phyloP scores from a whole-genome alignment of 1,139 yeast species.

The Saccharomyces hybrid region DNA sequence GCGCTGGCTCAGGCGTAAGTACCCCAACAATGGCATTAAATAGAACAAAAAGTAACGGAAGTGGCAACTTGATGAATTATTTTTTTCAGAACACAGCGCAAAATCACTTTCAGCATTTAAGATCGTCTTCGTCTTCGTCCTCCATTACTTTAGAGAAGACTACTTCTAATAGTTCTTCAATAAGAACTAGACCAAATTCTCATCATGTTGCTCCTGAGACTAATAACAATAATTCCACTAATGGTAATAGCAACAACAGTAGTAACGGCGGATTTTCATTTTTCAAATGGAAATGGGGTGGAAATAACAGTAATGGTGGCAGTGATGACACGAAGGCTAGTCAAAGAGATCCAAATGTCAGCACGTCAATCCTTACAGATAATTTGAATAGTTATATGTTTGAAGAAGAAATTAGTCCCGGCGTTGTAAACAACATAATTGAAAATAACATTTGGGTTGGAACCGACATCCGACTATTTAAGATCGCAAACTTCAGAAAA shows the following conservation, averaged over 20 bases:
- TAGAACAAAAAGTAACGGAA: neutral
- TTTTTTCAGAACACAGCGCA: neutral
- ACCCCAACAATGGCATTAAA: neutral
- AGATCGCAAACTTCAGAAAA: constrained; percentile 36
- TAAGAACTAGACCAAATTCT: constrained; percentile 1
- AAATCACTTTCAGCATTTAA: neutral
- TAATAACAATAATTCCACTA: constrained; percentile 4
- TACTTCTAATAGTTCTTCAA: constrained; percentile 14
- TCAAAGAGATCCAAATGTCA: constrained; percentile 3
- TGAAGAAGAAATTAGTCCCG: constrained; percentile 12
- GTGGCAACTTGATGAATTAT: neutral
- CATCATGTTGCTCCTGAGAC: neutral
- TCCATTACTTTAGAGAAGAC: constrained; percentile 19
- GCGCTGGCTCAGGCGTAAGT: neutral
- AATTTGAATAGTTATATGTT: constrained; percentile 12
- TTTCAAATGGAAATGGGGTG: constrained; percentile 28
- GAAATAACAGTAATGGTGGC: constrained; percentile 18
- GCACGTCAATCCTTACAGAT: constrained; percentile 3
- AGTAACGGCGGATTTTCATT: constrained; percentile 12
- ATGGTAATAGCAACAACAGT: constrained; percentile 8
- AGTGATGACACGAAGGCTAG: constrained; percentile 5
- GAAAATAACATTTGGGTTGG: constrained; percentile 51
- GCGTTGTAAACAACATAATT: constrained; percentile 6
- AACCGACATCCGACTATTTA: constrained; percentile 55
- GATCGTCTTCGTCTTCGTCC: constrained; percentile 6